A percentile compares a stretch with the other conserved stretches of the same genome.
phyloP scores from a whole-genome alignment of 495 filamentous ascomycete genomes.

The Penicillium bialowiezense region DNA sequence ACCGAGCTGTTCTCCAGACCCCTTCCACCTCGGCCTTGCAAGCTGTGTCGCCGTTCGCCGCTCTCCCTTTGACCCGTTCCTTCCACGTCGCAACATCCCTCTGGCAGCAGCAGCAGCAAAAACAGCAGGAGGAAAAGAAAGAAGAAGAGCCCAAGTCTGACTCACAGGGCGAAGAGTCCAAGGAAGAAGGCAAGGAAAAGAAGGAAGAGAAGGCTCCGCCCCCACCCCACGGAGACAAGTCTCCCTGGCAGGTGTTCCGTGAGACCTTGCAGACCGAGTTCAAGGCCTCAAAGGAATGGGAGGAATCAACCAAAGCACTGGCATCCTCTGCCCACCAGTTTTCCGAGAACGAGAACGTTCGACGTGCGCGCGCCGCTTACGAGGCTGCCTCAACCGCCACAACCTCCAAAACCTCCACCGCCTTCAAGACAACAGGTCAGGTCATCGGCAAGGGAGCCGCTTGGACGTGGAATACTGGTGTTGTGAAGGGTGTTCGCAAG shows the following conservation, averaged over 20 bases:
- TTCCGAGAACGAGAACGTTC: constrained; percentile 89
- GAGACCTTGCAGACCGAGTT: constrained; percentile 91
- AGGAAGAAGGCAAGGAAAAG: constrained; percentile 45
- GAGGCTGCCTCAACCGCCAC: constrained; percentile 75
- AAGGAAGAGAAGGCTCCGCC: constrained; percentile 71
- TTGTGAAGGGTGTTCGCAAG: constrained; percentile 87
- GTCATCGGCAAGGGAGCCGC: constrained; percentile 84
- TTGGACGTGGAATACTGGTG: constrained; percentile 95
- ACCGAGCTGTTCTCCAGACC: constrained; percentile 14
- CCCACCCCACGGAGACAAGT: constrained; percentile 94
- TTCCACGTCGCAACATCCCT: constrained; percentile 39
- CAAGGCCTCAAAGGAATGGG: constrained; percentile 98
- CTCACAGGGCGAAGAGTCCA: constrained; percentile 35
- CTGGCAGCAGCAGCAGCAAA: constrained; percentile 41
- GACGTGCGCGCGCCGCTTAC: constrained; percentile 81
- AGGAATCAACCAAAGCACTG: constrained; percentile 93
- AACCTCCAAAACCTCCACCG: constrained; percentile 67
- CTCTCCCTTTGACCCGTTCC: constrained; percentile 39
- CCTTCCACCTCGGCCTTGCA: constrained; percentile 29
- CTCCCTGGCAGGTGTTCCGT: constrained; percentile 96
- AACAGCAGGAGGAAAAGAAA: constrained; percentile 41
- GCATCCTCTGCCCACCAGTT: constrained; percentile 85
- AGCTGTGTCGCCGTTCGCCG: constrained; percentile 37
- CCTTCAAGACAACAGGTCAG: constrained; percentile 78
- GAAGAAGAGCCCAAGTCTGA: constrained; percentile 45